A percentile compares a stretch with the other conserved stretches of the same genome.
These are phyloP conservation scores for Ceratobasidium sp. DNA, from an alignment of 1,284 basidiomycete species.

Conservation along the genomic window DNA sequence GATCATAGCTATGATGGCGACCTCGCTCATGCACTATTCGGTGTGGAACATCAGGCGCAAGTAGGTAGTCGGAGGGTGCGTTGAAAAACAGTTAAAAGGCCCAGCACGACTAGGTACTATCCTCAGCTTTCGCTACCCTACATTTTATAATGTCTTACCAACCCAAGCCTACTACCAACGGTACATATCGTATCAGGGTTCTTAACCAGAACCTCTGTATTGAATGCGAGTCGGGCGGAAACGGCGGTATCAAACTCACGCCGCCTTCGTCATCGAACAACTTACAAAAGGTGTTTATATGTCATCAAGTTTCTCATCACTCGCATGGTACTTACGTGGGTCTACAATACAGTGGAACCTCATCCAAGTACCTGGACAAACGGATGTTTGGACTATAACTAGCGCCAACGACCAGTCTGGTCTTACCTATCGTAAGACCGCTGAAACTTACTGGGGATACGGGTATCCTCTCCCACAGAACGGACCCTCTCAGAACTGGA, in stretches of 20 bases:
- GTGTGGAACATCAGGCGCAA: too few species aligned
- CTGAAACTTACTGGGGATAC: neutral
- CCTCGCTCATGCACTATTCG: too few species aligned
- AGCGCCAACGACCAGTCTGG: slow-evolving; percentile 9
- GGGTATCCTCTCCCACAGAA: neutral
- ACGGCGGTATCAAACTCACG: neutral
- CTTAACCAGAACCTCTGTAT: slow-evolving; percentile 3
- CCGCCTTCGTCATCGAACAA: slow-evolving; percentile 8
- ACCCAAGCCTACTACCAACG: neutral
- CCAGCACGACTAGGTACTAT: too few species aligned
- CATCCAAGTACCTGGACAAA: neutral
- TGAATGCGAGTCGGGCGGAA: neutral
- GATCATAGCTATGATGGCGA: neutral
- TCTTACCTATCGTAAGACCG: neutral
- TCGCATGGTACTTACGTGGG: neutral
- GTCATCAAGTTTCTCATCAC: neutral
- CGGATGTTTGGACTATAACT: slow-evolving; percentile 1
- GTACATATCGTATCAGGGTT: slow-evolving; percentile 10
- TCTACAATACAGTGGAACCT: slow-evolving; percentile 2
- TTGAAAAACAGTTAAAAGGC: too few species aligned
- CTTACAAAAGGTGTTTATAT: neutral
- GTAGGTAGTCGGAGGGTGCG: too few species aligned
- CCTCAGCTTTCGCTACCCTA: too few species aligned
- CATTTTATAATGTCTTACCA: slow-evolving; percentile 1
- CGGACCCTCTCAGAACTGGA: neutral